A percentile compares a stretch with the other conserved stretches of the same genome.
Evolutionary conservation across 2,329 filamentous ascomycete genomes (phyloP).

Genomic region (Microcera coccophila): DNA sequence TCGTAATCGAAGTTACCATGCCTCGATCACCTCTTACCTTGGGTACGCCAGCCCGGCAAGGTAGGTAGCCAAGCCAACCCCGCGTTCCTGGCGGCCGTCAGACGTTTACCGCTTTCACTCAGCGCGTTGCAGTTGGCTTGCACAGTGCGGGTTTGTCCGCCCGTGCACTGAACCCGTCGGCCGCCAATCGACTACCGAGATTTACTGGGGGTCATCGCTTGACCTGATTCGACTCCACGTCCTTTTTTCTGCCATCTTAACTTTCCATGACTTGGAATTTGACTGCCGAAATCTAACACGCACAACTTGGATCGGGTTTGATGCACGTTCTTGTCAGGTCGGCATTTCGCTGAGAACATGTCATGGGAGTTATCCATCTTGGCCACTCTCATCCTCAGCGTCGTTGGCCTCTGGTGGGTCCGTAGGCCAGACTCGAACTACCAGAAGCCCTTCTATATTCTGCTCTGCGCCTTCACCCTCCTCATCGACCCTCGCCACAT

Average conservation of each 20-base stretch:
- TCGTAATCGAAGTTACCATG: too few relatives aligned
- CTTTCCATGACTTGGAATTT: conserved; percentile 9
- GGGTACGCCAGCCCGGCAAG: too few relatives aligned
- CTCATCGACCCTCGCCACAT: conserved; percentile 32
- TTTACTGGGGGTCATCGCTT: conserved; percentile 22
- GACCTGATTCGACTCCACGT: conserved; percentile 19
- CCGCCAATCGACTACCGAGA: conserved; percentile 25
- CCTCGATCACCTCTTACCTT: too few relatives aligned
- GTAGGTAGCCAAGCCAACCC: background rate
- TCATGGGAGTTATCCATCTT: conserved; percentile 41
- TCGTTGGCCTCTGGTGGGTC: conserved; percentile 37
- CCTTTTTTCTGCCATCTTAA: conserved; percentile 26
- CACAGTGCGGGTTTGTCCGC: conserved; percentile 6
- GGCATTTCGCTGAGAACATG: conserved; percentile 38
- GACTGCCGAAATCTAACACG: background rate
- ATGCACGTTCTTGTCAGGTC: conserved; percentile 21
- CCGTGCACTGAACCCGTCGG: conserved; percentile 4
- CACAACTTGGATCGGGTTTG: too few relatives aligned
- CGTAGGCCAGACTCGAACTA: conserved; percentile 32
- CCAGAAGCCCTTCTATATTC: conserved; percentile 31
- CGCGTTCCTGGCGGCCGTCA: background rate
- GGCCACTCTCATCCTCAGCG: conserved; percentile 38
- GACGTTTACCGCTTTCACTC: background rate
- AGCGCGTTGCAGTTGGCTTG: conserved; percentile 1
- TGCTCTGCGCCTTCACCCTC: conserved; percentile 32